phyloP scores from a whole-genome alignment of 2,329 filamentous ascomycete species.

The Aspergillus quadrilineatus region DNA sequence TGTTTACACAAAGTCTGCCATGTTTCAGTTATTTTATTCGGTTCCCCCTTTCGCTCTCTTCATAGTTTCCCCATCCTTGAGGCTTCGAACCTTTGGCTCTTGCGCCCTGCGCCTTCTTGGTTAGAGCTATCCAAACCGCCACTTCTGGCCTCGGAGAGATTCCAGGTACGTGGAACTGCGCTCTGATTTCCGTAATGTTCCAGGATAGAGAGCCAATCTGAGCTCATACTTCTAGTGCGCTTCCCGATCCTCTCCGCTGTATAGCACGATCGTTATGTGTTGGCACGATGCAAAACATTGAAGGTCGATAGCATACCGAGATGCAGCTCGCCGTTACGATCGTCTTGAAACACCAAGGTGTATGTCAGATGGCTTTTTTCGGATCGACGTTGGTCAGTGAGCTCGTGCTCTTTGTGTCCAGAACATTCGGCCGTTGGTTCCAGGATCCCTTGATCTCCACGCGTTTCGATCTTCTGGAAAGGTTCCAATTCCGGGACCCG shows the following conservation, averaged over 20 bases:
- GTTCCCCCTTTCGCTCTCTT: not conserved
- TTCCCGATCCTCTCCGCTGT: not conserved
- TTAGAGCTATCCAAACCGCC: not conserved
- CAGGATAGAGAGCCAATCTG: not conserved
- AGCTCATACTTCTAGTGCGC: not conserved
- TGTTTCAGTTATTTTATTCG: slow-evolving; percentile 4
- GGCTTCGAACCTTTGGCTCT: not conserved
- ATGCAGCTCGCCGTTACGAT: slow-evolving; percentile 21
- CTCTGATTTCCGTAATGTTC: not conserved
- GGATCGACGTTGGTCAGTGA: slow-evolving; percentile 4
- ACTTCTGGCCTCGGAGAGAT: not conserved
- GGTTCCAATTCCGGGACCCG: not conserved
- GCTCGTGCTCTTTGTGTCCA: slow-evolving; percentile 14
- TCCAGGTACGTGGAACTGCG: not conserved
- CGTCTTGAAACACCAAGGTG: slow-evolving; percentile 7
- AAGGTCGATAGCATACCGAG: not conserved
- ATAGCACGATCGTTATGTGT: slow-evolving; percentile 5
- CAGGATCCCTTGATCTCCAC: slow-evolving; percentile 12
- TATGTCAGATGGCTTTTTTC: not conserved
- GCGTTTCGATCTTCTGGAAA: slow-evolving; percentile 4
- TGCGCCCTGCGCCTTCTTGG: not conserved
- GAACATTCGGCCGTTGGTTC: slow-evolving; percentile 21
- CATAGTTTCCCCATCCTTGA: not conserved
- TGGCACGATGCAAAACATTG: not conserved
- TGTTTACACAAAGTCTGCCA: slow-evolving; percentile 7